Evolutionary conservation across 805 yeast species (phyloP).

Genomic region (Starmerella floris): DNA sequence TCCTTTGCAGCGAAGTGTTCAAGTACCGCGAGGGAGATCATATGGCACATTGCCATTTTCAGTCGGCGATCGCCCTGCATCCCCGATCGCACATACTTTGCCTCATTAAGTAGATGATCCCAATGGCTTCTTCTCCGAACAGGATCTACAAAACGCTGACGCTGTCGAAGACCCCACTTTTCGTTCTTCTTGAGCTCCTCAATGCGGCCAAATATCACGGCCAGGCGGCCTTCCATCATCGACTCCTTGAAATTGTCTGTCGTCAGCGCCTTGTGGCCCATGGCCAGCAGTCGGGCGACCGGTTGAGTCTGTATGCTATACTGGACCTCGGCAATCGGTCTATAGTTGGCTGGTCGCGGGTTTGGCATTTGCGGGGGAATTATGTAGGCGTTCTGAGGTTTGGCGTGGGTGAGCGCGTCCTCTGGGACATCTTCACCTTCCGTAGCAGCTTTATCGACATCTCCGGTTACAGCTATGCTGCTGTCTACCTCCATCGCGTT

Average conservation of each 20-base stretch:
- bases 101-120: constrained; percentile 64
- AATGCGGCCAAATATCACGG: constrained; percentile 77
- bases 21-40: constrained; percentile 53
- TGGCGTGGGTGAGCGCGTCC: not conserved
- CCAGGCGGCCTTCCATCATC: constrained; percentile 76
- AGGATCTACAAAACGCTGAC: constrained; percentile 58
- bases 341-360: constrained; percentile 23
- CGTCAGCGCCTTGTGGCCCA: constrained; percentile 73
- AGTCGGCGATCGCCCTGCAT: constrained; percentile 56
- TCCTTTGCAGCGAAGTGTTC: constrained; percentile 51
- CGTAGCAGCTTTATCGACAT: not conserved
- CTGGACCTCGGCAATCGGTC: constrained; percentile 69
- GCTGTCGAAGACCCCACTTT: constrained; percentile 86
- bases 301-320: constrained; percentile 84
- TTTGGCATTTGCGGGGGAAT: constrained; percentile 28
- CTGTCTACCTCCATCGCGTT: not conserved
- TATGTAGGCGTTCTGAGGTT: constrained; percentile 18
- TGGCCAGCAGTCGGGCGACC: constrained; percentile 60
- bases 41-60: constrained; percentile 56
- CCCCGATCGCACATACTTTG: constrained; percentile 72
- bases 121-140: constrained; percentile 43
- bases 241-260: constrained; percentile 79
- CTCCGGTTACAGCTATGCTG: not conserved
- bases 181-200: constrained; percentile 81
- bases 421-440: not conserved